phyloP scores from a whole-genome alignment of 768 basidiomycete genomes.

The Leucocoprinus birnbaumii region DNA sequence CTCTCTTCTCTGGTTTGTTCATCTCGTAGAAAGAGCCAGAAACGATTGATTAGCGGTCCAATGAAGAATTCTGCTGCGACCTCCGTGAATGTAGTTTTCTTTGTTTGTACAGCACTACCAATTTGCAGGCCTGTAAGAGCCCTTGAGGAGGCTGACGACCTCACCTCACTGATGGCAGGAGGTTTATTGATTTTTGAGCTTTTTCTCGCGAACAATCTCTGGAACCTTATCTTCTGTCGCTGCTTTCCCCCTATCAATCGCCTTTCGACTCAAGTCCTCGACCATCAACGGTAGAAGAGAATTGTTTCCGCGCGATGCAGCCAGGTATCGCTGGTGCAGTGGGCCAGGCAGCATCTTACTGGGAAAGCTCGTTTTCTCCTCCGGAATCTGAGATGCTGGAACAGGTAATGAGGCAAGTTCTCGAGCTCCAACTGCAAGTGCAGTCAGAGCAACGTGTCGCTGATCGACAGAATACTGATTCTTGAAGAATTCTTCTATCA shows the following conservation, averaged over 20 bases:
- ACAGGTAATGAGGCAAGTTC: conserved; percentile 62
- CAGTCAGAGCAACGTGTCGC: conserved; percentile 81
- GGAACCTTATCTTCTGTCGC: conserved; percentile 52
- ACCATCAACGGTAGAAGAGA: conserved; percentile 55
- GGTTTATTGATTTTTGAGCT: conserved; percentile 61
- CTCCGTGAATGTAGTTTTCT: conserved; percentile 48
- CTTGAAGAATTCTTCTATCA: conserved; percentile 93
- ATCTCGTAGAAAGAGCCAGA: conserved; percentile 92
- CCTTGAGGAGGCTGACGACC: background rate
- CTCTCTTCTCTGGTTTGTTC: conserved; percentile 75
- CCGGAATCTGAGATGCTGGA: conserved; percentile 27
- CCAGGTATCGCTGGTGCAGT: conserved; percentile 69
- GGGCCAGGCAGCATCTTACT: conserved; percentile 73
- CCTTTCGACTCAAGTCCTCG: conserved; percentile 56
- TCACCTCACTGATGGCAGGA: conserved; percentile 42
- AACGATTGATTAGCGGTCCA: conserved; percentile 86
- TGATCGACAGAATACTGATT: conserved; percentile 90
- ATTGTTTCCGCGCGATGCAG: conserved; percentile 32
- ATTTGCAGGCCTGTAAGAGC: background rate
- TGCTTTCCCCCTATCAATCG: conserved; percentile 61
- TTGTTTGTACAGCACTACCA: conserved; percentile 2
- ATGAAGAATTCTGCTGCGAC: conserved; percentile 89
- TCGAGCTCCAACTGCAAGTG: conserved; percentile 81
- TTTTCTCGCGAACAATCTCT: conserved; percentile 68
- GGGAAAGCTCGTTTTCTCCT: conserved; percentile 58